Evolutionary conservation across 2,329 filamentous ascomycete species (phyloP).

Genomic region (Phialemonium atrogriseum): DNA sequence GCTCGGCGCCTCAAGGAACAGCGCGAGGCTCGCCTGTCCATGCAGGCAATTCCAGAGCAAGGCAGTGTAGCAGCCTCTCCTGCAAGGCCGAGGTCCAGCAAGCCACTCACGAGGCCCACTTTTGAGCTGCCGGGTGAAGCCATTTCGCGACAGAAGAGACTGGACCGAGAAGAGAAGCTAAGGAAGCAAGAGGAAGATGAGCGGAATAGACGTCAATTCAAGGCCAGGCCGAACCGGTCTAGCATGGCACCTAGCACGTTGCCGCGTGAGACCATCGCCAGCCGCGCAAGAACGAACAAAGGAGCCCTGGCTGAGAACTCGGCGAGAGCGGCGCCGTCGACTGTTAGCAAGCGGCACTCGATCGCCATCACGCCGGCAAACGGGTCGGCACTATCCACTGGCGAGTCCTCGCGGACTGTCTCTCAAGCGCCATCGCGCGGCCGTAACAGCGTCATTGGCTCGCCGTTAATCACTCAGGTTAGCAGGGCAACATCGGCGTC

Average conservation of each 20-base stretch:
- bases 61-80: constrained; percentile 17
- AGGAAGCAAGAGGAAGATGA: constrained; percentile 52
- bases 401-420: constrained; percentile 8
- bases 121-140: constrained; percentile 59
- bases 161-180: constrained; percentile 47
- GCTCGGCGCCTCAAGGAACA: constrained; percentile 50
- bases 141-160: constrained; percentile 45
- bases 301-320: constrained; percentile 18
- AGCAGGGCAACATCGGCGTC: constrained; percentile 37
- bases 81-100: constrained; percentile 40
- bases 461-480: constrained; percentile 18
- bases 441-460: constrained; percentile 18
- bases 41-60: constrained; percentile 19
- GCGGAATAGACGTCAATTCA: constrained; percentile 53
- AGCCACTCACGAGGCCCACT: constrained; percentile 41
- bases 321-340: constrained; percentile 8
- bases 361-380: constrained; percentile 4
- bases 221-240: constrained; percentile 47
- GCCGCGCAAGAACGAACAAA: constrained; percentile 44
- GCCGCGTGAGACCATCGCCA: constrained; percentile 50
- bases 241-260: constrained; percentile 30
- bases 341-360: constrained; percentile 20
- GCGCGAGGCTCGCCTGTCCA: constrained; percentile 44
- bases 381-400: constrained; percentile 1
- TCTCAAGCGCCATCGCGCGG: constrained; percentile 17